Conservation (phyloP, 306 rosid species). For the Cyclanthera cordifolia region DNA sequence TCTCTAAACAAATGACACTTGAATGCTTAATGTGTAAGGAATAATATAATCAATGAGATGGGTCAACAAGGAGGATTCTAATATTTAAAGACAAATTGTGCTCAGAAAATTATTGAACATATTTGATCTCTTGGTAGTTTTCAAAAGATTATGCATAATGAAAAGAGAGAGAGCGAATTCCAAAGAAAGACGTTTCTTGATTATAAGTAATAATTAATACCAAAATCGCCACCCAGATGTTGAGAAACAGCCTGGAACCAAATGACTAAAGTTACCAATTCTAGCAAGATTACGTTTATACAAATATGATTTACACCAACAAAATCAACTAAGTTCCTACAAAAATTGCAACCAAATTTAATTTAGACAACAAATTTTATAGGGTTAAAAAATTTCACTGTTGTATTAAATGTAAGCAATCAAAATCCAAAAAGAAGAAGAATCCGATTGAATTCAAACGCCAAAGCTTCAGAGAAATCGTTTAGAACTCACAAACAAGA, state of each 20-base stretch:
- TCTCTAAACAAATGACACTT: background rate
- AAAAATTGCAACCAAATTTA: background rate
- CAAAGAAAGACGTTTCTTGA: background rate
- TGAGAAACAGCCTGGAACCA: background rate
- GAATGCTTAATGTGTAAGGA: background rate
- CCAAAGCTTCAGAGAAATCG: background rate
- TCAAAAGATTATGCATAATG: background rate
- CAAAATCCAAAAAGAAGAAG: background rate
- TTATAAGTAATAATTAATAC: background rate
- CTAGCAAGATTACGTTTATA: background rate
- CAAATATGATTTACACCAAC: background rate
- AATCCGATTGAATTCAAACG: background rate
- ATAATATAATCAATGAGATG: constrained; percentile 6
- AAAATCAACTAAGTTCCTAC: background rate
- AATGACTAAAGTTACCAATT: background rate
- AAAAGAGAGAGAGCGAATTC: background rate
- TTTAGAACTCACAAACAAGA: background rate
- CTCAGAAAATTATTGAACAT: background rate
- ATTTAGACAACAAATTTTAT: background rate
- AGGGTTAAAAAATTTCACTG: constrained; percentile 1
- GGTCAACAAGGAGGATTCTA: background rate
- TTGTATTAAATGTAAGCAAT: background rate
- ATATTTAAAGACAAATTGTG: background rate
- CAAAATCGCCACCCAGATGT: background rate
- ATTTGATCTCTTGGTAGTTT: background rate